Base-by-base conservation (phyloP, 192 early-diverging fungal species). In the Haplosporangium gracile region DNA sequence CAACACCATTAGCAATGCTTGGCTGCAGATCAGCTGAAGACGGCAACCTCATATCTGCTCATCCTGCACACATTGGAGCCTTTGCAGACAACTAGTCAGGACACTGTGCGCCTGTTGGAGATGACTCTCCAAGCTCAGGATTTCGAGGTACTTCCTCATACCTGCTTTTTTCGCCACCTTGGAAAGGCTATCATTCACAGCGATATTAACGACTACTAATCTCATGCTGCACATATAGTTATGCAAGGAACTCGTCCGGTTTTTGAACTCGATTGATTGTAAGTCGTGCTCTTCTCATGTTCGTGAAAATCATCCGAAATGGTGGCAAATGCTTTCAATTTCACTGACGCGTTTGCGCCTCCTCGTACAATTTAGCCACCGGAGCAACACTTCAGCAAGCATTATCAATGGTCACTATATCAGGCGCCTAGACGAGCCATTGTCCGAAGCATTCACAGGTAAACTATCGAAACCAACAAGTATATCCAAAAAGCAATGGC, bases 11-110 rank as follows among this genome's bases (percentile, higher is more conserved):
- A 96, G 92, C 83, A 89, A 77, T 98, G 96, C 70, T 81, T 99
- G 82, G 92, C 88, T 10, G 84, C 88, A 63, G 92, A 92, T 16
- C 87, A 90, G 10, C 87, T 99, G 29, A 88, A 93, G 60, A 98
- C 97, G 8, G 98, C 98, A 0, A 97, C 97, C 0, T 97, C 97
- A 38, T 97, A 96, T 88, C 83, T 99, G 20, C 94, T 99, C 57
- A 95, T 99, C 68, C 85, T 98, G 51, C 98, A 99, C 78, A 97
- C 97, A 9, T 88, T 99, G 74, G 95, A 98, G 77, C 93, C 97
- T 2, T 53, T 83, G 18, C 72, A 78, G 84, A 79, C 77, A 5
- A 74, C 70, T 34, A 83, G 76, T 43, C 81, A 90, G 84, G 91
- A 93, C 78, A 93, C 95, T 6, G 91, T 95, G 43, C 90, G 91